Evolutionary conservation across 352 stramenopile species (phyloP), one percentile per base, ranked within the genome.

Genomic region (Phytopythium boreale): DNA sequence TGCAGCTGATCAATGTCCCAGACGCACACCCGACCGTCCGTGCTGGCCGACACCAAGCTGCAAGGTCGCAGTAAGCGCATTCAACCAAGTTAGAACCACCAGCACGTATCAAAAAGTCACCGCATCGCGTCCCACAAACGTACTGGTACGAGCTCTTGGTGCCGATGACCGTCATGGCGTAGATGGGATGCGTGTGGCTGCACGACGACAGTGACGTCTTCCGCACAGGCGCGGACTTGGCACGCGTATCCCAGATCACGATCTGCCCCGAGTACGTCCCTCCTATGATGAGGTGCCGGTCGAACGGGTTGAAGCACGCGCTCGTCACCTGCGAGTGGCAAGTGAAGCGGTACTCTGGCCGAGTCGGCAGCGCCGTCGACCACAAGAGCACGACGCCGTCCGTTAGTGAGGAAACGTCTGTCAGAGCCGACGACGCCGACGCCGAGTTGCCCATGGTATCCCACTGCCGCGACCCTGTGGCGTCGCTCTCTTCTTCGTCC

Each of bases 121-220:
- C n/a, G n/a, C 37, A 14, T 14, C 10, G 4, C 37, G 37, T 19
- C 15, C 2, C 44, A 29, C n/a, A 20, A 51, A 82, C 82, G 61
- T 81, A 95, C 87, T 88, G 79, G 68, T 90, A 92, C 12, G 83
- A 80, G 31, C 70, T 91, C 70, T 95, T 95, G 19, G 81, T 89
- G 34, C 88, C 88, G 17, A 92, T 79, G 57, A 96, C 73, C 41
- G 76, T 69, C 82, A 96, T 94, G 3, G 85, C 77, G 66, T 96
- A 96, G 60, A 96, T 93, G 24, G 88, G 88, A 56, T 96, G 88
- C 29, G 87, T 96, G 64, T 96, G 88, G 59, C 84, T 90, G 36
- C 80, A 84, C 17, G 84, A 77, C 34, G 87, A 93, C 26, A 96
- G 67, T 53, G 81, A 86, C 5, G 86, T 96, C 64, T 94, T 95